Conservation (phyloP, 345 rosid species). For the Hibiscus syriacus region DNA sequence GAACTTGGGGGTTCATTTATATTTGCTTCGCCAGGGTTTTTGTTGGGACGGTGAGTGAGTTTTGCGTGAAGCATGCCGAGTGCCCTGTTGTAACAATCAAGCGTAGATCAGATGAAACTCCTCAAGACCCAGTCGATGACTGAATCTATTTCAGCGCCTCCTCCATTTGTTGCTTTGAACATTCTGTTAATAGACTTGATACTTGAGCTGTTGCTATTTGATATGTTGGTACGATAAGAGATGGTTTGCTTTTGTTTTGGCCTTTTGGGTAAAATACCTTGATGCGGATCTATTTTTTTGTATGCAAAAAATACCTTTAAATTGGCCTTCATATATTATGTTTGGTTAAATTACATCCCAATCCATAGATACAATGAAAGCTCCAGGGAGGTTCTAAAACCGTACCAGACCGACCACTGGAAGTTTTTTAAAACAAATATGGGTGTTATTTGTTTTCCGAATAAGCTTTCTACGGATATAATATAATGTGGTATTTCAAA, state of each 20-base stretch:
- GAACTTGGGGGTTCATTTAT: neutral
- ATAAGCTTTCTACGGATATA: no score
- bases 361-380: no score
- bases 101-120: constrained; percentile 69
- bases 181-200: neutral
- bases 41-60: constrained; percentile 92
- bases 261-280: neutral
- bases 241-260: neutral
- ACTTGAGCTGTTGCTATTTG: neutral
- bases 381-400: no score
- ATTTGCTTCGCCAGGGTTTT: constrained; percentile 57
- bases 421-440: no score
- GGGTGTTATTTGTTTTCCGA: no score
- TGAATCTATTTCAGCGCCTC: constrained; percentile 15
- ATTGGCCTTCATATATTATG: no score
- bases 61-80: constrained; percentile 91
- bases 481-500: no score
- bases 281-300: neutral
- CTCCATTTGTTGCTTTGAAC: neutral
- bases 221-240: neutral
- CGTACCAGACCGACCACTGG: no score
- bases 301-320: neutral
- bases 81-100: constrained; percentile 86
- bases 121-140: constrained; percentile 77
- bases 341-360: neutral